A percentile compares a stretch with the other conserved stretches of the same genome.
Evolutionary conservation across 805 yeast species (phyloP).

Genomic region (Maudiozyma saulgeensis): DNA sequence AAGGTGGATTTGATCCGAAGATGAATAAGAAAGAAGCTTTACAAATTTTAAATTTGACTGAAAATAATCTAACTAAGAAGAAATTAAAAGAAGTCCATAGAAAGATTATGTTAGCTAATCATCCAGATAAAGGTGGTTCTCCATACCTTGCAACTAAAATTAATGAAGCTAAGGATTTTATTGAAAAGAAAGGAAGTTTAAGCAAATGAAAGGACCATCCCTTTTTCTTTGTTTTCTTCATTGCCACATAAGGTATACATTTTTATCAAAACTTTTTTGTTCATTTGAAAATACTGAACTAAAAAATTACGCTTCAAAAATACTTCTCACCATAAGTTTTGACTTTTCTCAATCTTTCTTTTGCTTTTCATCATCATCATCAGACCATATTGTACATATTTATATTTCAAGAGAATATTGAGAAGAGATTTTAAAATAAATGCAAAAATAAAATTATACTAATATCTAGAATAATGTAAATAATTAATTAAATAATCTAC

Average conservation of each 20-base stretch:
- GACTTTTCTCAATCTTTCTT: not conserved
- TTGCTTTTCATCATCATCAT: too few relatives aligned
- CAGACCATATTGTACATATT: too few relatives aligned
- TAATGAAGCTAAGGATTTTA: slow-evolving; percentile 72
- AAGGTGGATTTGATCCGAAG: slow-evolving; percentile 88
- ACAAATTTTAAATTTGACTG: slow-evolving; percentile 68
- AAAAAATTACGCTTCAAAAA: too few relatives aligned
- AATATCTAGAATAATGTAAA: too few relatives aligned
- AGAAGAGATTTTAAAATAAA: too few relatives aligned
- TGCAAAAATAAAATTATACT: too few relatives aligned
- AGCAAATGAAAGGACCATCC: slow-evolving; percentile 6
- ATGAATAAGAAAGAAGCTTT: slow-evolving; percentile 86
- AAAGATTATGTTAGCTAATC: slow-evolving; percentile 81
- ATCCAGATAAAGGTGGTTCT: slow-evolving; percentile 93
- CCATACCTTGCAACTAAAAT: slow-evolving; percentile 84
- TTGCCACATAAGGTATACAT: too few relatives aligned
- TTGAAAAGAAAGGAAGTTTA: slow-evolving; percentile 24
- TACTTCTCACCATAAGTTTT: not conserved
- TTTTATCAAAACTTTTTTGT: not conserved
- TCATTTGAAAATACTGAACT: not conserved
- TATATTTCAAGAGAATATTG: too few relatives aligned
- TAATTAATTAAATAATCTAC: not conserved
- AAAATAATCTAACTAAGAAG: slow-evolving; percentile 50
- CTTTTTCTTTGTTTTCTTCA: too few relatives aligned
- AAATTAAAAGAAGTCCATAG: slow-evolving; percentile 79